Conservation (phyloP, 306 rosid genomes). For the Vigna mungo region DNA sequence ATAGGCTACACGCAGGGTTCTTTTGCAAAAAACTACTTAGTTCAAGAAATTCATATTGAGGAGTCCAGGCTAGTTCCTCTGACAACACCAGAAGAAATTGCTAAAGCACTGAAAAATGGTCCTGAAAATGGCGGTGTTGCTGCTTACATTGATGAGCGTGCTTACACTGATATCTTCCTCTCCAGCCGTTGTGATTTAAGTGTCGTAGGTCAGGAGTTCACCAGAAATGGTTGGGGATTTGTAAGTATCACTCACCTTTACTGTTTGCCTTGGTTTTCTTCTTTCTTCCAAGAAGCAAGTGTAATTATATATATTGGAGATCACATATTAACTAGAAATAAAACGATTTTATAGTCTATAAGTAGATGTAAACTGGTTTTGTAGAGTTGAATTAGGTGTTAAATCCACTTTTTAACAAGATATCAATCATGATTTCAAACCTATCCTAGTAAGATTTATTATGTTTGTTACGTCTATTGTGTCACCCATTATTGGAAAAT, state of each 20-base stretch:
- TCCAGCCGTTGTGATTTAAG: conserved; percentile 77
- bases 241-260: conserved; percentile 61
- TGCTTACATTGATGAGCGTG: conserved; percentile 83
- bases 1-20: conserved; percentile 85
- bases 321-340: too few relatives aligned
- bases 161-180: conserved; percentile 86
- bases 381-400: too few relatives aligned
- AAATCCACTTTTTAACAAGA: too few relatives aligned
- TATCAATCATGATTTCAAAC: too few relatives aligned
- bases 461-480: too few relatives aligned
- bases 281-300: background rate
- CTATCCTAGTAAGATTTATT: too few relatives aligned
- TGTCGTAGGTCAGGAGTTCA: conserved; percentile 88
- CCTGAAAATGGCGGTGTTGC: conserved; percentile 81
- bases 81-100: conserved; percentile 60
- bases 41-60: conserved; percentile 62
- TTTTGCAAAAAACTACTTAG: conserved; percentile 63
- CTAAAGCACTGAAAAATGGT: conserved; percentile 70
- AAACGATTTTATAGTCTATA: too few relatives aligned
- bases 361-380: too few relatives aligned
- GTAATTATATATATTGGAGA: background rate
- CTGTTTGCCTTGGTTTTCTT: background rate
- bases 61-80: conserved; percentile 81
- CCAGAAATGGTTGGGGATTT: conserved; percentile 97
- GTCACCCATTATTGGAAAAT: too few relatives aligned